Evolutionary conservation across 495 filamentous ascomycete species (phyloP).

Genomic region (Lindgomyces ingoldianus): DNA sequence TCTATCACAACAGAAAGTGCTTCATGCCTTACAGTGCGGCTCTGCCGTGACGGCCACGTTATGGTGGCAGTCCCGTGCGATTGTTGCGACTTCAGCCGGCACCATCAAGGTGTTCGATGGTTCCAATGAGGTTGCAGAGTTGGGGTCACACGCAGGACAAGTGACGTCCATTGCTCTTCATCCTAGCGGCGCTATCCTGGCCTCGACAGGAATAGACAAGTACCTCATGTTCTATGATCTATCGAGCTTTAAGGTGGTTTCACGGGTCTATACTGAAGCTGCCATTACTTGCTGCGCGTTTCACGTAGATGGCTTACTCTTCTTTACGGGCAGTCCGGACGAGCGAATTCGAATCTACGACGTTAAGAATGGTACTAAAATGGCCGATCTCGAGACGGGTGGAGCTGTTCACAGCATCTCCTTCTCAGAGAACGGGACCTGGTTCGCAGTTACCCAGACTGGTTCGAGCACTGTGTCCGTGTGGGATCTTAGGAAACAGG

Average conservation of each 20-base stretch:
- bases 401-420: conserved; percentile 69
- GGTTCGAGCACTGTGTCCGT: conserved; percentile 75
- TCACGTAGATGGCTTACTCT: conserved; percentile 94
- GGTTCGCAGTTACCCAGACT: conserved; percentile 77
- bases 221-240: conserved; percentile 91
- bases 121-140: conserved; percentile 63
- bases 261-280: conserved; percentile 78
- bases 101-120: conserved; percentile 72
- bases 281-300: conserved; percentile 78
- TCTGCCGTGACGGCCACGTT: conserved; percentile 75
- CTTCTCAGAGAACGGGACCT: conserved; percentile 98
- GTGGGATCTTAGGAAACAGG: conserved; percentile 86
- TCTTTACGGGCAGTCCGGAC: conserved; percentile 74
- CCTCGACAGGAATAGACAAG: conserved; percentile 88
- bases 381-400: conserved; percentile 67
- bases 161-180: conserved; percentile 78
- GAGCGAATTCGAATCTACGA: conserved; percentile 86
- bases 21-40: conserved; percentile 64
- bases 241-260: conserved; percentile 61
- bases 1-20: conserved; percentile 65
- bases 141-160: conserved; percentile 77
- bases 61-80: conserved; percentile 71
- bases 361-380: conserved; percentile 68
- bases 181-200: conserved; percentile 79
- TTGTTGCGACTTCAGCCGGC: conserved; percentile 75